Percentiles rank a stretch among this genome's conserved stretches.
These are phyloP conservation scores for Tolypocladium cylindrosporum DNA, from an alignment of 2,329 filamentous ascomycete species.

Conservation along the genomic window DNA sequence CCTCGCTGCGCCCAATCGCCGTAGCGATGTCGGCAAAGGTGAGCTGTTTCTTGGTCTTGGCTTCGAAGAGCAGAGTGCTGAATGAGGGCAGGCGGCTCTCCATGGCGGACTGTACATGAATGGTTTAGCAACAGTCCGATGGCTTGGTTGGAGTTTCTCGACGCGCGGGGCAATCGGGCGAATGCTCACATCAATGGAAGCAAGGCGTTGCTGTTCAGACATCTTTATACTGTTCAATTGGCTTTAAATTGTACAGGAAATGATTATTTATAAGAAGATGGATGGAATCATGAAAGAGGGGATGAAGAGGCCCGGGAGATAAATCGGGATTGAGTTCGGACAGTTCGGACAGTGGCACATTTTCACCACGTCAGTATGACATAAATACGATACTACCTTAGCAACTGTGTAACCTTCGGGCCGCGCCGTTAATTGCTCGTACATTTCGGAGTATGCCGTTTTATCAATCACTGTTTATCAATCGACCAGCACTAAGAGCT, in stretches of 20 bases:
- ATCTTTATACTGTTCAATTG: background rate
- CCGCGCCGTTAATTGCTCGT: background rate
- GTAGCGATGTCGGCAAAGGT: constrained; percentile 71
- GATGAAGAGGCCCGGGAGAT: background rate
- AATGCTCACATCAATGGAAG: background rate
- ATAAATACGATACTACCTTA: background rate
- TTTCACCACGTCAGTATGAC: background rate
- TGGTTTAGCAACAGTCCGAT: background rate
- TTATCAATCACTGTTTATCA: too few species aligned
- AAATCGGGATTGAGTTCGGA: background rate
- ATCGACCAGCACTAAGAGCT: too few species aligned
- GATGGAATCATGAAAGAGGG: background rate
- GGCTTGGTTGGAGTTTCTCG: background rate
- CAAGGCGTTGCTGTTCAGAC: background rate
- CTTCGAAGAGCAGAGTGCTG: constrained; percentile 57
- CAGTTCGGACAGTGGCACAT: background rate
- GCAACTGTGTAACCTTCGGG: background rate
- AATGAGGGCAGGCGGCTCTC: constrained; percentile 60
- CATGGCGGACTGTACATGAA: constrained; percentile 45
- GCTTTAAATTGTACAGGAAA: background rate
- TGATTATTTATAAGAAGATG: background rate
- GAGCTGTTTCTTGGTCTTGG: constrained; percentile 66
- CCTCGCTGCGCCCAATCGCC: constrained; percentile 67
- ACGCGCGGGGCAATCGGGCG: background rate
- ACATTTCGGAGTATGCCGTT: too few species aligned